Evolutionary conservation across 768 basidiomycete species (phyloP).

Genomic region (Termitomyces bulborhizus): DNA sequence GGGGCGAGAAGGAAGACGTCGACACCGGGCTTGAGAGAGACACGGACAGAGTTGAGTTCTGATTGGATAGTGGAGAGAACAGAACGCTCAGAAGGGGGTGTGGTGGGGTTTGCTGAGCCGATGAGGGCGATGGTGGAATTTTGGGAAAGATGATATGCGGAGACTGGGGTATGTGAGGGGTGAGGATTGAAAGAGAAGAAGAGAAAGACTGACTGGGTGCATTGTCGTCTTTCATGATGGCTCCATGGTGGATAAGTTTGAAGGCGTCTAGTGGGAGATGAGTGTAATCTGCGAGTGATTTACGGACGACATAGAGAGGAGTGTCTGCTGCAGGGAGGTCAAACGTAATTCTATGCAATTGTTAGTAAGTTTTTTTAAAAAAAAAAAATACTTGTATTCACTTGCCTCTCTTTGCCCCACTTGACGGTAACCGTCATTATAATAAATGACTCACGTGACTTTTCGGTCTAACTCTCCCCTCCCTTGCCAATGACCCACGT

Average conservation of each 20-base stretch:
- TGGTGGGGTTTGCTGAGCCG: conserved; percentile 32
- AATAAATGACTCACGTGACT: too few species aligned
- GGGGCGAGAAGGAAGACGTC: conserved; percentile 42
- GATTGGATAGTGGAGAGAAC: conserved; percentile 48
- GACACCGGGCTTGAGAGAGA: conserved; percentile 49
- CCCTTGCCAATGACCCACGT: too few species aligned
- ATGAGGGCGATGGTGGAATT: conserved; percentile 71
- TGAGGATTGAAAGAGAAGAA: conserved; percentile 6
- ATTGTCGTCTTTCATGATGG: conserved; percentile 81
- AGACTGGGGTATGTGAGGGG: conserved; percentile 35
- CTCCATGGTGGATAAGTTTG: conserved; percentile 87
- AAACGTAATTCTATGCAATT: conserved; percentile 26
- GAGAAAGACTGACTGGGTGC: conserved; percentile 45
- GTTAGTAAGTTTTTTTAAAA: too few species aligned
- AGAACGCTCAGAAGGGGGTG: conserved; percentile 38
- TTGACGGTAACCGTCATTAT: conserved; percentile 38
- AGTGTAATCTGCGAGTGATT: conserved; percentile 66
- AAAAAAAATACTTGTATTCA: too few species aligned
- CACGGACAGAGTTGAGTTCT: conserved; percentile 47
- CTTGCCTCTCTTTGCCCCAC: conserved; percentile 35
- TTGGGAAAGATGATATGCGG: conserved; percentile 66
- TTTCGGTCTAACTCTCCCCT: too few species aligned
- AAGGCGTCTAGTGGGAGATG: conserved; percentile 64
- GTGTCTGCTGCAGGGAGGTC: conserved; percentile 54
- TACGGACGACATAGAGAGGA: conserved; percentile 50